Conservation (phyloP, 1,284 basidiomycete species). For the Mrakiaceae sp. region DNA sequence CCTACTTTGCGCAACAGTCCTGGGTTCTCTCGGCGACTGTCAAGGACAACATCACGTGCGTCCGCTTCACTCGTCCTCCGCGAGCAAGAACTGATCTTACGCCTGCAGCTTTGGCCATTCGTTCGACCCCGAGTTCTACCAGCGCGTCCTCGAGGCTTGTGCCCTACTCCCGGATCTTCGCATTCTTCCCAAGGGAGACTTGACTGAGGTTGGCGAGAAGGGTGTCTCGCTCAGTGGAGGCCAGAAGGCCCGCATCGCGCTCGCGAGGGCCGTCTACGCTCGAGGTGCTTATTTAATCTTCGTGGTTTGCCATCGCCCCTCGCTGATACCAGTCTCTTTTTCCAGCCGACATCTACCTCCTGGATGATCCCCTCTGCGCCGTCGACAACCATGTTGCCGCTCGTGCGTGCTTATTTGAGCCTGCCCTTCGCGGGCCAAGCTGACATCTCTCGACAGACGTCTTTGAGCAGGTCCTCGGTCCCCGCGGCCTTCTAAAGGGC, state of each 20-base stretch:
- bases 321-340: slow-evolving; percentile 24
- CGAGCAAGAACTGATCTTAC: neutral
- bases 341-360: slow-evolving; percentile 47
- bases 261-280: slow-evolving; percentile 45
- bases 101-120: slow-evolving; percentile 16
- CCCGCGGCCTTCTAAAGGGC: slow-evolving; percentile 65
- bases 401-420: slow-evolving; percentile 33
- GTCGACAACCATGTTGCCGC: slow-evolving; percentile 30
- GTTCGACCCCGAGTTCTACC: slow-evolving; percentile 28
- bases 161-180: slow-evolving; percentile 70
- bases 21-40: slow-evolving; percentile 80
- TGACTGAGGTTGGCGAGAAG: slow-evolving; percentile 62
- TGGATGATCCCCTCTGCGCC: slow-evolving; percentile 47
- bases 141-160: slow-evolving; percentile 52
- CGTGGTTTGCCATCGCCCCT: neutral
- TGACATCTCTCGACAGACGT: slow-evolving; percentile 20
- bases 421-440: too few relatives aligned
- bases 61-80: slow-evolving; percentile 35
- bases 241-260: slow-evolving; percentile 49
- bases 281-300: neutral
- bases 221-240: slow-evolving; percentile 44
- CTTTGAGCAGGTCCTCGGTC: slow-evolving; percentile 79
- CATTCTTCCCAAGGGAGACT: slow-evolving; percentile 57
- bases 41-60: slow-evolving; percentile 73
- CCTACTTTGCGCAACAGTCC: slow-evolving; percentile 81